phyloP scores from a whole-genome alignment of 2,329 filamentous ascomycete species.

The Biscogniauxia mediterranea region DNA sequence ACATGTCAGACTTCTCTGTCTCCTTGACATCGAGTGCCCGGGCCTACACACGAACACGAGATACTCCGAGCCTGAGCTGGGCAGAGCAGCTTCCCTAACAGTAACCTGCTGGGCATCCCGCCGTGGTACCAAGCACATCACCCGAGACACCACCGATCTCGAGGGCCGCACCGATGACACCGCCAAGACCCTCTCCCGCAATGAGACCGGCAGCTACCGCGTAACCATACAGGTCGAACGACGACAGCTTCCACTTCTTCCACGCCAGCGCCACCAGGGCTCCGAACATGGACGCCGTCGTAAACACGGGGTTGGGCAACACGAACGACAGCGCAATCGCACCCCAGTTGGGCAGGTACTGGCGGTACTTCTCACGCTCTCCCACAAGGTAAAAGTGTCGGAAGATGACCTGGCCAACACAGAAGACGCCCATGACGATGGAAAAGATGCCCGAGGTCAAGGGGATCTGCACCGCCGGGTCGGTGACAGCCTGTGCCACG shows the following conservation, averaged over 20 bases:
- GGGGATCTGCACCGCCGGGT: constrained; percentile 55
- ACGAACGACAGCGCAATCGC: constrained; percentile 59
- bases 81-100: constrained; percentile 20
- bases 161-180: constrained; percentile 52
- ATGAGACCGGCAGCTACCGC: constrained; percentile 60
- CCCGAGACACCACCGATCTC: constrained; percentile 35
- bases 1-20: too few species aligned
- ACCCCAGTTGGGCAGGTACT: constrained; percentile 62
- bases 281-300: constrained; percentile 58
- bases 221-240: constrained; percentile 59
- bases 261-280: constrained; percentile 51
- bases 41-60: too few species aligned
- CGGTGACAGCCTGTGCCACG: constrained; percentile 60
- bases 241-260: constrained; percentile 50
- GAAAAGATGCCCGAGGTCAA: constrained; percentile 55
- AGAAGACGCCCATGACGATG: constrained; percentile 52
- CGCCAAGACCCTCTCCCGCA: constrained; percentile 62
- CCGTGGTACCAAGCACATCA: constrained; percentile 31
- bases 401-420: constrained; percentile 50
- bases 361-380: constrained; percentile 50
- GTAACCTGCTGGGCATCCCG: constrained; percentile 31
- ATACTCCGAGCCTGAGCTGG: too few species aligned
- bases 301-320: constrained; percentile 54
- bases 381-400: constrained; percentile 55
- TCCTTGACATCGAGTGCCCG: too few species aligned